phyloP scores from a whole-genome alignment of 352 stramenopile species.

The Pseudoperonospora humuli region DNA sequence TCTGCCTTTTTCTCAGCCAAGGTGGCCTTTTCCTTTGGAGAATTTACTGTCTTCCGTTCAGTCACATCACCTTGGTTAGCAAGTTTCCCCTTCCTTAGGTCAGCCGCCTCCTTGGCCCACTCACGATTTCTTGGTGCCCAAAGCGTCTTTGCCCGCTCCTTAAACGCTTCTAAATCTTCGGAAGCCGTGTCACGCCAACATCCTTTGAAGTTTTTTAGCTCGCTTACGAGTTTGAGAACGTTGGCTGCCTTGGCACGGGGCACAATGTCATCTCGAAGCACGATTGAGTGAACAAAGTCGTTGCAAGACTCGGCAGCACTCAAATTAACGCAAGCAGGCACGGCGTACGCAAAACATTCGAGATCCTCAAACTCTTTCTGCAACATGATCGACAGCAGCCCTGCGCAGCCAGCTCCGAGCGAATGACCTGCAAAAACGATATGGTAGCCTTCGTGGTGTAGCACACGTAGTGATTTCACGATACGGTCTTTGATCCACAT shows the following conservation, averaged over 20 bases:
- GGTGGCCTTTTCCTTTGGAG: constrained; percentile 6
- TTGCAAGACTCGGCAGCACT: constrained; percentile 69
- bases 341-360: constrained; percentile 80
- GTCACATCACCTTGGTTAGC: constrained; percentile 10
- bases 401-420: constrained; percentile 66
- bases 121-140: constrained; percentile 78
- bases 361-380: constrained; percentile 79
- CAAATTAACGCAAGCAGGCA: constrained; percentile 77
- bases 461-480: constrained; percentile 56
- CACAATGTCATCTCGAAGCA: constrained; percentile 82
- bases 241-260: constrained; percentile 78
- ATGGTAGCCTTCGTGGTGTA: constrained; percentile 72
- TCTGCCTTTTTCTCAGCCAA: constrained; percentile 23
- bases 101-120: constrained; percentile 63
- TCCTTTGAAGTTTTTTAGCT: constrained; percentile 76
- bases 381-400: constrained; percentile 75
- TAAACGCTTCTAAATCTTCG: constrained; percentile 75
- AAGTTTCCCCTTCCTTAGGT: constrained; percentile 43
- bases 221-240: constrained; percentile 63
- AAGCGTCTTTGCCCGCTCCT: constrained; percentile 72
- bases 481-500: constrained; percentile 86
- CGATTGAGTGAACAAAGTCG: constrained; percentile 76
- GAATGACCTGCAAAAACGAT: constrained; percentile 80
- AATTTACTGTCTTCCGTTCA: constrained; percentile 10
- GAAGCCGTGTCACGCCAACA: constrained; percentile 73